These are phyloP conservation scores for Phytophthora tubulina DNA, from an alignment of 352 stramenopile genomes.

Conservation along the genomic window DNA sequence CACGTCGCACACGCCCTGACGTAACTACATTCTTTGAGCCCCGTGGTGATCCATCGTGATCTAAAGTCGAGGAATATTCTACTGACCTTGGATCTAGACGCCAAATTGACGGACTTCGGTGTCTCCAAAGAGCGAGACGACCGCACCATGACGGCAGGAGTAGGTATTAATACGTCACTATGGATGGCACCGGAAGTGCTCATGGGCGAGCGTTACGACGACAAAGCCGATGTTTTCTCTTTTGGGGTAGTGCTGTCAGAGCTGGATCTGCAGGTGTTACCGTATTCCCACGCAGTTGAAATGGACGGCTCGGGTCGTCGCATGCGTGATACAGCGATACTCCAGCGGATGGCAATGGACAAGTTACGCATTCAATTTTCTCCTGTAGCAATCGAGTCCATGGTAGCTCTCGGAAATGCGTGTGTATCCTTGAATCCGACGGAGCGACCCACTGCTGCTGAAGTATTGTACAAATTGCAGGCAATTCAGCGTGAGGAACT, in stretches of 20 bases:
- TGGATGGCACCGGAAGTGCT: conserved; percentile 50
- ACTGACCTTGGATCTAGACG: conserved; percentile 19
- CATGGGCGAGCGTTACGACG: conserved; percentile 27
- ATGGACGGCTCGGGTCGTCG: conserved; percentile 5
- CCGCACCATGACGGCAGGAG: conserved; percentile 42
- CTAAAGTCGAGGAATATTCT: conserved; percentile 49
- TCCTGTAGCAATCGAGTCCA: background rate
- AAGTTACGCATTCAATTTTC: conserved; percentile 44
- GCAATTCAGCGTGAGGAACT: conserved; percentile 8
- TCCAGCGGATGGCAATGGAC: conserved; percentile 38
- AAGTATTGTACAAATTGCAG: conserved; percentile 32
- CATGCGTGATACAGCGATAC: conserved; percentile 29
- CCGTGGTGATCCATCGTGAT: conserved; percentile 52
- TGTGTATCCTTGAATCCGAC: conserved; percentile 39
- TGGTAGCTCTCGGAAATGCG: conserved; percentile 31
- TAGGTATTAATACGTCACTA: conserved; percentile 30
- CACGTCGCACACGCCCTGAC: conserved; percentile 60
- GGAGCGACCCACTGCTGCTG: conserved; percentile 37
- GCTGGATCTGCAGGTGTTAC: conserved; percentile 32
- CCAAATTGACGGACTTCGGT: conserved; percentile 55
- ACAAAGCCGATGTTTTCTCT: conserved; percentile 46
- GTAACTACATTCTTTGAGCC: conserved; percentile 66
- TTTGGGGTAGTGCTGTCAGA: conserved; percentile 44
- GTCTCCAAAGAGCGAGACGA: conserved; percentile 29
- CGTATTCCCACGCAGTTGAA: conserved; percentile 26